Conservation (phyloP, 495 filamentous ascomycete species). For the Aspergillus coremiiformis region DNA sequence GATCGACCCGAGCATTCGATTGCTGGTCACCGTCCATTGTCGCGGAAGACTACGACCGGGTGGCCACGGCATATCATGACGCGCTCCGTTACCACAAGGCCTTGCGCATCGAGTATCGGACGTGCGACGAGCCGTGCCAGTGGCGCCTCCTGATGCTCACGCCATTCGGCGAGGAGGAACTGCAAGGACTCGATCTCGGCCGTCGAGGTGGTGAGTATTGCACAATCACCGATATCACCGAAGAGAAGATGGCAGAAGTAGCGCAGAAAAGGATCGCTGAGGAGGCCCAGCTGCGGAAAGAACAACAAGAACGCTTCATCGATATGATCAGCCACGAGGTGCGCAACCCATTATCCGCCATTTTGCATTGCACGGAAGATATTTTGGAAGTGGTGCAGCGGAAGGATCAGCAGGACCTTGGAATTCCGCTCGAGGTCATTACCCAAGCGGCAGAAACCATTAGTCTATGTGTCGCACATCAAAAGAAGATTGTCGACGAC, state of each 20-base stretch:
- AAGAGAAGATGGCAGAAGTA: conserved; percentile 40
- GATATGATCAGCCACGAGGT: conserved; percentile 87
- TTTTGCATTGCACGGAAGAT: conserved; percentile 75
- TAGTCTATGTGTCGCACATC: conserved; percentile 64
- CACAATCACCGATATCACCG: conserved; percentile 36
- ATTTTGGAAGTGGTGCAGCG: conserved; percentile 36
- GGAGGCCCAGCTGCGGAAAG: conserved; percentile 58
- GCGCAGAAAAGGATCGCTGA: conserved; percentile 53
- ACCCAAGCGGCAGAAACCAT: conserved; percentile 71
- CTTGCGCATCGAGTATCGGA: conserved; percentile 21
- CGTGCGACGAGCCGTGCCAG: neutral
- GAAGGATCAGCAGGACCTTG: neutral
- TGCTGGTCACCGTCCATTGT: conserved; percentile 18
- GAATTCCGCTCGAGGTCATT: conserved; percentile 26
- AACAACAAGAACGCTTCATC: conserved; percentile 76
- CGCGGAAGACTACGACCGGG: conserved; percentile 14
- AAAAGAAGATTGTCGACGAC: conserved; percentile 75
- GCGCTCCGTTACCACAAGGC: neutral
- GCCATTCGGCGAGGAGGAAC: conserved; percentile 7
- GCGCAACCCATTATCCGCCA: conserved; percentile 74
- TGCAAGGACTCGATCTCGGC: neutral
- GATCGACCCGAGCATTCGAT: conserved; percentile 5
- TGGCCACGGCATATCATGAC: conserved; percentile 8
- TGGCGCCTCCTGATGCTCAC: conserved; percentile 19
- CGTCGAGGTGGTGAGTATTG: conserved; percentile 13